Percentiles rank a stretch among this genome's conserved stretches.
phyloP scores from a whole-genome alignment of 306 rosid genomes.

The Prunus salicina region DNA sequence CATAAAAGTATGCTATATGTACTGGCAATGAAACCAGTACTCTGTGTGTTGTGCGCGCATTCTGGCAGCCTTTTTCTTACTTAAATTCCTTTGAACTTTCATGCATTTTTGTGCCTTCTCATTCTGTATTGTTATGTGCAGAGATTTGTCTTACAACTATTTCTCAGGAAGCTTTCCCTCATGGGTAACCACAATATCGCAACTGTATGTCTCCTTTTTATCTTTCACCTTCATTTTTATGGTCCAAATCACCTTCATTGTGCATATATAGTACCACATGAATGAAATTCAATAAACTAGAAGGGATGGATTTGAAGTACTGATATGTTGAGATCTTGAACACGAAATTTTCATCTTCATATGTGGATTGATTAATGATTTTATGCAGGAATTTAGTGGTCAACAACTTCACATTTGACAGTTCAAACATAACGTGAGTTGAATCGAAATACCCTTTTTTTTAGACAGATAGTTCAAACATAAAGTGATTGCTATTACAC shows the following conservation, averaged over 20 bases:
- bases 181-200: slow-evolving; percentile 6
- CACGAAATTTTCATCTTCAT: background rate
- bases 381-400: slow-evolving; percentile 27
- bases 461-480: no score
- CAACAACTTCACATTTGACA: slow-evolving; percentile 25
- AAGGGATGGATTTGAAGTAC: no score
- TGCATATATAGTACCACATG: no score
- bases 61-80: background rate
- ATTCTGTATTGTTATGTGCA: background rate
- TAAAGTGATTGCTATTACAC: no score
- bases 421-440: slow-evolving; percentile 17
- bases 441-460: background rate
- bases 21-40: background rate
- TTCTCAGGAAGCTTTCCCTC: slow-evolving; percentile 20
- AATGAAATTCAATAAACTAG: no score
- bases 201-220: slow-evolving; percentile 14
- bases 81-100: background rate
- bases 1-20: background rate
- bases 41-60: background rate
- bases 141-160: slow-evolving; percentile 31
- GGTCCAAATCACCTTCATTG: no score
- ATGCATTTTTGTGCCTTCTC: background rate
- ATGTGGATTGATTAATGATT: background rate
- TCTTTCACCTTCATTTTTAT: background rate
- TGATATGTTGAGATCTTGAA: background rate